A percentile compares a stretch with the other conserved stretches of the same genome.
These are phyloP conservation scores for Mycena latifolia DNA, from an alignment of 768 basidiomycete species.

Conservation along the genomic window DNA sequence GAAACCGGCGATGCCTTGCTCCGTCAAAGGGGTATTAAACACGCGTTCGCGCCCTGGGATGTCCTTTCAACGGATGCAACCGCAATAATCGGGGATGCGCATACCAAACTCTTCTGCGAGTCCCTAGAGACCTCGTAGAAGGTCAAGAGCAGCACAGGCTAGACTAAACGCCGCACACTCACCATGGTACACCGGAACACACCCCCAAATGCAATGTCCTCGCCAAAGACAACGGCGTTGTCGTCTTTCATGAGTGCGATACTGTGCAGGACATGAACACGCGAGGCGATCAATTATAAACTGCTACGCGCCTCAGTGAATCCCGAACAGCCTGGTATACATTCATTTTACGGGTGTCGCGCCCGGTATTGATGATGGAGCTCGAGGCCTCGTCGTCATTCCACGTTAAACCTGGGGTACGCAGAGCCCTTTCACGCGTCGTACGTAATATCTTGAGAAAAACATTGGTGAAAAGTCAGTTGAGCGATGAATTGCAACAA, in stretches of 20 bases:
- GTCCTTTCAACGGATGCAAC: neutral
- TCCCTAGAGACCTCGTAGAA: slow-evolving; percentile 61
- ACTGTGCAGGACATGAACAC: slow-evolving; percentile 50
- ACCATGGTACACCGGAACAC: slow-evolving; percentile 97
- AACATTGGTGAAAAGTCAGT: no score
- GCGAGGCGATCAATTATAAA: neutral
- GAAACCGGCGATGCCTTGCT: slow-evolving; percentile 95
- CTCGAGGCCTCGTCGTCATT: slow-evolving; percentile 66
- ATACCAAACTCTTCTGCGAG: slow-evolving; percentile 93
- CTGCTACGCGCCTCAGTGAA: slow-evolving; percentile 75
- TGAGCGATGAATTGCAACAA: no score
- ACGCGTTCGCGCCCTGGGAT: slow-evolving; percentile 85
- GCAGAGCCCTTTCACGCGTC: slow-evolving; percentile 78
- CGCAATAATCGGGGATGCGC: slow-evolving; percentile 36
- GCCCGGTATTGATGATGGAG: slow-evolving; percentile 61
- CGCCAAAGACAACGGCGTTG: slow-evolving; percentile 89
- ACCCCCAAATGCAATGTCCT: slow-evolving; percentile 93
- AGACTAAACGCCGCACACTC: slow-evolving; percentile 37
- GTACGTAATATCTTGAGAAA: slow-evolving; percentile 58
- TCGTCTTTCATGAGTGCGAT: slow-evolving; percentile 90
- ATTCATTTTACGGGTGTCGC: slow-evolving; percentile 96
- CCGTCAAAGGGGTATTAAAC: slow-evolving; percentile 94
- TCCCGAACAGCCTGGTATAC: slow-evolving; percentile 93
- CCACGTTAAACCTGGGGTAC: slow-evolving; percentile 82
- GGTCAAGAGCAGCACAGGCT: neutral